Evolutionary conservation across 2,329 filamentous ascomycete species (phyloP), one percentile per base, ranked within the genome.

Genomic region (Orbilia brochopaga): DNA sequence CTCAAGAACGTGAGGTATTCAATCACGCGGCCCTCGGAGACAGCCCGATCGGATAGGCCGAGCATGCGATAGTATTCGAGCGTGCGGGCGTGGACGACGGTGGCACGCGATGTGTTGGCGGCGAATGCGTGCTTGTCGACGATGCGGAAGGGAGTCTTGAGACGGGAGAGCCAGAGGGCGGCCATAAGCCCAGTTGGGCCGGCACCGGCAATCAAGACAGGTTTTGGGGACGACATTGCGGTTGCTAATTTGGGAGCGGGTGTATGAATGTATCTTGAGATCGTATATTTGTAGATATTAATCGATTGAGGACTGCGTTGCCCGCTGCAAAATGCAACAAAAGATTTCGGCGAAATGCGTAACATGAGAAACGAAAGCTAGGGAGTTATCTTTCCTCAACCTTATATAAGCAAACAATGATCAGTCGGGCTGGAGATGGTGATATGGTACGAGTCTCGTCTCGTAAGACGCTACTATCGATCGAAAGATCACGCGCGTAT

Each of bases 51-150:
- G 6, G 79, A 76, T 32, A 82, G 74, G 3, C 78, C 77, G 50
- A 85, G 80, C 42, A 83, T 83, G 52, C 80, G 80, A 55, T 85
- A 80, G 23, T 85, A 78, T 74, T 85, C 84, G 7, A 84, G 75
- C 0, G 81, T 83, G 7, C 83, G 81, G 11, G 82, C 78, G 63
- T 85, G 84, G 3, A 85, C 76, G 8, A 80, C 79, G 0, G 85
- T 76, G 7, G 78, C 83, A 72, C 78, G 81, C 70, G 79, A 81
- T 64, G 80, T 79, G 55, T 79, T 77, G 11, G 78, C 80, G 11
- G 78, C 79, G 11, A 60, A 63, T 2, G 75, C 62, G 3, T 64
- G 70, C 53, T 78, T 78, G 67, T 82, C 80, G 59, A 82, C 75
- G 69, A 82, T 79, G 65, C 80, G 78, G 73, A 80, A 80, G 24